Conservation (phyloP, 768 basidiomycete species). For the Tulasnella sp. region DNA sequence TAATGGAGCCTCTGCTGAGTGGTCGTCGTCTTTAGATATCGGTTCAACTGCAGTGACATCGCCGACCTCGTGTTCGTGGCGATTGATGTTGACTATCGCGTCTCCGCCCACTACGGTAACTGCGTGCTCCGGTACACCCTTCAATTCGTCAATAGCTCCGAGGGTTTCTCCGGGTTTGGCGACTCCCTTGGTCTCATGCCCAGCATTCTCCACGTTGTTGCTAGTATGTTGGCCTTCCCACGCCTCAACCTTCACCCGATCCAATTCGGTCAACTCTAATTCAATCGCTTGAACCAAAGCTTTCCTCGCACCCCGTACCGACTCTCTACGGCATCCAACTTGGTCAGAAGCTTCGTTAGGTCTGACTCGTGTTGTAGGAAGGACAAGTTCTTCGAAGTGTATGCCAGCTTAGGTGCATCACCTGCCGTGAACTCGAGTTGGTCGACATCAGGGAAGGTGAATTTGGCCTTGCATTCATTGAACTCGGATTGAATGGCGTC, state of each 20-base stretch:
- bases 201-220: too few species aligned
- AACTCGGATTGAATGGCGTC: constrained; percentile 36
- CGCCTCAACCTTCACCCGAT: constrained; percentile 26
- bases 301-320: constrained; percentile 42
- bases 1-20: too few species aligned
- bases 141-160: too few species aligned
- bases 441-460: constrained; percentile 36
- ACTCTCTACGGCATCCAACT: constrained; percentile 57
- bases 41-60: too few species aligned
- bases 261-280: constrained; percentile 44
- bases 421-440: constrained; percentile 33
- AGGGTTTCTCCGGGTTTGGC: too few species aligned
- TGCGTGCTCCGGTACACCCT: too few species aligned
- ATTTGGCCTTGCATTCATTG: constrained; percentile 33
- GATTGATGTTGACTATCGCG: too few species aligned
- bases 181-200: too few species aligned
- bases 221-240: too few species aligned
- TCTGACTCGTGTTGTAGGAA: constrained; percentile 54
- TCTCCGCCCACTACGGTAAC: too few species aligned
- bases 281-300: constrained; percentile 49
- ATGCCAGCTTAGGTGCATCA: constrained; percentile 41
- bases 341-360: constrained; percentile 49
- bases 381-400: constrained; percentile 46
- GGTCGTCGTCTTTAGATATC: too few species aligned
- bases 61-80: too few species aligned